Evolutionary conservation across 2,329 filamentous ascomycete species (phyloP).

Genomic region (Septoria linicola): DNA sequence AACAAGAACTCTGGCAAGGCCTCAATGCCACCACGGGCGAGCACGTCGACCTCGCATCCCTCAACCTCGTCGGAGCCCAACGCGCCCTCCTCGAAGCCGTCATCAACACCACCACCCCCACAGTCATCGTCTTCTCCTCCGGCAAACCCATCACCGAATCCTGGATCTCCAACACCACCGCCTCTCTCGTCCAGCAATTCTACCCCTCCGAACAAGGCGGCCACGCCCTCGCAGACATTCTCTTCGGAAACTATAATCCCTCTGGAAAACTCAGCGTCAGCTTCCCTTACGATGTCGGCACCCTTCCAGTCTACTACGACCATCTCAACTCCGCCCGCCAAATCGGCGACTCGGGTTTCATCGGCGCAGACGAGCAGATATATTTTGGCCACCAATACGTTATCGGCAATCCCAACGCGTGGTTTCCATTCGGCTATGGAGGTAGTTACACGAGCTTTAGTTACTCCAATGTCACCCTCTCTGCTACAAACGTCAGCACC

Average conservation of each 20-base stretch:
- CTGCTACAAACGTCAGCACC: slow-evolving; percentile 14
- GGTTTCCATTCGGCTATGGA: slow-evolving; percentile 47
- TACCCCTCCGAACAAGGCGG: slow-evolving; percentile 67
- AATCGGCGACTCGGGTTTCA: slow-evolving; percentile 52
- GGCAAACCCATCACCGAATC: slow-evolving; percentile 72
- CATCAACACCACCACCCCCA: slow-evolving; percentile 65
- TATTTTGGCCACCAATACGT: slow-evolving; percentile 47
- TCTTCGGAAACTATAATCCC: slow-evolving; percentile 34
- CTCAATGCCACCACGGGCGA: slow-evolving; percentile 74
- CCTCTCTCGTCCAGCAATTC: slow-evolving; percentile 70
- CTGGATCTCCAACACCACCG: slow-evolving; percentile 66
- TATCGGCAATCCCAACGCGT: slow-evolving; percentile 38
- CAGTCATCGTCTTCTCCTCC: slow-evolving; percentile 65
- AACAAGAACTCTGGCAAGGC: slow-evolving; percentile 67
- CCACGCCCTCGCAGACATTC: slow-evolving; percentile 29
- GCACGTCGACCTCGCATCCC: slow-evolving; percentile 64
- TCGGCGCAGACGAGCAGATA: slow-evolving; percentile 43
- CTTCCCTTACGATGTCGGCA: slow-evolving; percentile 31
- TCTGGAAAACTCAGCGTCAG: slow-evolving; percentile 34
- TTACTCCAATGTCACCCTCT: slow-evolving; percentile 34
- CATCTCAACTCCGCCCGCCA: slow-evolving; percentile 62
- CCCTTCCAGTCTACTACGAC: slow-evolving; percentile 53
- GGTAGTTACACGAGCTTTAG: slow-evolving; percentile 46
- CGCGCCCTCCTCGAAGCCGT: slow-evolving; percentile 65
- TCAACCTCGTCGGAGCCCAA: slow-evolving; percentile 70